A percentile compares a stretch with the other conserved stretches of the same genome.
These are phyloP conservation scores for Apiospora rasikravindrae DNA, from an alignment of 2,329 filamentous ascomycete genomes.

Conservation along the genomic window DNA sequence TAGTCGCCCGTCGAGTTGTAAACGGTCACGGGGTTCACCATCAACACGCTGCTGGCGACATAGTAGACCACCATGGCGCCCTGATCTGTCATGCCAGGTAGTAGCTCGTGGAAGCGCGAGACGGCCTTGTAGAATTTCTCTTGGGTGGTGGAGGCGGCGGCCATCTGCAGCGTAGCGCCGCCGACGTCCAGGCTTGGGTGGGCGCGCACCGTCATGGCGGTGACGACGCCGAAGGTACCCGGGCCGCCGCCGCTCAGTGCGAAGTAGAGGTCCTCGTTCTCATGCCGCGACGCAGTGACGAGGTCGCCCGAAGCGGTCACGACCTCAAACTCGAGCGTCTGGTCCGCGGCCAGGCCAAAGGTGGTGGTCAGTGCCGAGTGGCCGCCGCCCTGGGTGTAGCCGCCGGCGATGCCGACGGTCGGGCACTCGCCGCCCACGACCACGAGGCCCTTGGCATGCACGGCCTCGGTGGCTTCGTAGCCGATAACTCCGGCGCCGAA, in stretches of 20 bases:
- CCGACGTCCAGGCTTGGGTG: conserved; percentile 28
- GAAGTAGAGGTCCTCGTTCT: conserved; percentile 59
- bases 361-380: conserved; percentile 50
- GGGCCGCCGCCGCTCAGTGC: conserved; percentile 55
- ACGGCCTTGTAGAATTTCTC: conserved; percentile 31
- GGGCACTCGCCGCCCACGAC: conserved; percentile 54
- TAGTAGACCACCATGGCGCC: conserved; percentile 33
- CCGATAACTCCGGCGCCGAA: conserved; percentile 36
- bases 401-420: conserved; percentile 57
- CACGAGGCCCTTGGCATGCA: conserved; percentile 43
- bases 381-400: conserved; percentile 59
- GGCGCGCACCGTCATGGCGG: conserved; percentile 30
- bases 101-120: conserved; percentile 31
- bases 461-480: conserved; percentile 35
- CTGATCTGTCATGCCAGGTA: conserved; percentile 33
- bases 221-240: conserved; percentile 55
- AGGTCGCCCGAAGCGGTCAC: conserved; percentile 40
- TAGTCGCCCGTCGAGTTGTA: conserved; percentile 35
- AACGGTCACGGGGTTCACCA: conserved; percentile 34
- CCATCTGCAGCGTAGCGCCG: conserved; percentile 30
- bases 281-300: conserved; percentile 45
- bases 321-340: conserved; percentile 51
- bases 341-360: conserved; percentile 56
- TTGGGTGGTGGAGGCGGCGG: conserved; percentile 28
- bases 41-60: conserved; percentile 29